These are phyloP conservation scores for Quercus lobata DNA, from an alignment of 331 rosid genomes.

Conservation along the genomic window DNA sequence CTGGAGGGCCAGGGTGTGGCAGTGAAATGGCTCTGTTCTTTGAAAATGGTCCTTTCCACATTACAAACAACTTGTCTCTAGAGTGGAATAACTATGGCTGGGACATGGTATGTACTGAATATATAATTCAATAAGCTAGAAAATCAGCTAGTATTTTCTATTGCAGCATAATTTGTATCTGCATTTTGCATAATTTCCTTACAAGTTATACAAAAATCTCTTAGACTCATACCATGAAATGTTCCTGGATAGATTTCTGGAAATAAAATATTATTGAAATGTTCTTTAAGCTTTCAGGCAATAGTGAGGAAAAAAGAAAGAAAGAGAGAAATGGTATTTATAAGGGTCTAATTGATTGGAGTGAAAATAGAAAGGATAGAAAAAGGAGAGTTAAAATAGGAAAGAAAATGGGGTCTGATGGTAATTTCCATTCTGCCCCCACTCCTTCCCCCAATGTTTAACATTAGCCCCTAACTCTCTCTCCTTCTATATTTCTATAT, in stretches of 20 bases:
- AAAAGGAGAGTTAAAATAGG: too few species aligned
- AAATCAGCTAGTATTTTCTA: background rate
- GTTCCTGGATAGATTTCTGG: background rate
- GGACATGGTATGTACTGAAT: constrained; percentile 55
- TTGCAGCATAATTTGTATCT: background rate
- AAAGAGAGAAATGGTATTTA: too few species aligned
- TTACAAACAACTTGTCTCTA: constrained; percentile 68
- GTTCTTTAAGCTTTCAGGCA: too few species aligned
- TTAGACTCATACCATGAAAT: background rate
- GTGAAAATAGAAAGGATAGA: too few species aligned
- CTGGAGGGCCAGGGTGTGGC: constrained; percentile 99
- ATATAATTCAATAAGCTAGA: background rate
- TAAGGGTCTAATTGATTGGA: too few species aligned
- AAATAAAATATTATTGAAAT: too few species aligned
- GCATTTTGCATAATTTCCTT: background rate
- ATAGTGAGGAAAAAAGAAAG: too few species aligned
- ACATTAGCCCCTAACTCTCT: too few species aligned
- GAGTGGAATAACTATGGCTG: constrained; percentile 90
- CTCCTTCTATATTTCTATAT: too few species aligned
- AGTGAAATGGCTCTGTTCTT: constrained; percentile 88
- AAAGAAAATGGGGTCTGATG: too few species aligned
- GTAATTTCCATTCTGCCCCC: too few species aligned
- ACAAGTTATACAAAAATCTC: background rate
- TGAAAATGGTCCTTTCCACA: constrained; percentile 92
- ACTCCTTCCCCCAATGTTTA: too few species aligned